Evolutionary conservation across 179 eudicot species (phyloP).

Genomic region (Vitellaria paradoxa): DNA sequence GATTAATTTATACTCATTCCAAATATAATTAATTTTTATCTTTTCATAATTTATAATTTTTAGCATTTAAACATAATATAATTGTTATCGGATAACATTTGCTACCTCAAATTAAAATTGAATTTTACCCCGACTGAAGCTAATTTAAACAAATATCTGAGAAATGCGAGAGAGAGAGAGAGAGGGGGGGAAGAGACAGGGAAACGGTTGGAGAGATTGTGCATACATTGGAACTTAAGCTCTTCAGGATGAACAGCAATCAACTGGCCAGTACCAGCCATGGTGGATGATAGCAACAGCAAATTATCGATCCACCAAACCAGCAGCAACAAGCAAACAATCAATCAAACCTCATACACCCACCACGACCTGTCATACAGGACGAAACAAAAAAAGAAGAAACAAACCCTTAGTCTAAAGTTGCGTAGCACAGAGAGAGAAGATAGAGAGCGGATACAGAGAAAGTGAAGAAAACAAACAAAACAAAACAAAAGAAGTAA

Average conservation of each 20-base stretch:
- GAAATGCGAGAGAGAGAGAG: background rate
- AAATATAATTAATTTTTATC: no score
- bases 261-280: conserved; percentile 39
- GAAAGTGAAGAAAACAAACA: no score
- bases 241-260: conserved; percentile 60
- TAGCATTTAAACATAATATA: no score
- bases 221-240: conserved; percentile 52
- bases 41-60: no score
- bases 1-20: no score
- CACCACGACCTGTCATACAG: background rate
- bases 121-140: background rate
- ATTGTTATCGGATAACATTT: no score
- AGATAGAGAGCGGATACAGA: no score
- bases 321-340: background rate
- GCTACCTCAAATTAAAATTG: no score
- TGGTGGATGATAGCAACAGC: background rate
- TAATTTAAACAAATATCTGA: background rate
- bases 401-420: background rate
- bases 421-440: no score
- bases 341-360: background rate
- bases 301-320: conserved; percentile 5
- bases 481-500: background rate
- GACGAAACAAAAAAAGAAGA: background rate
- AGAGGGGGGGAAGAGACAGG: no score
- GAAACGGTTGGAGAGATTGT: no score